Percentiles rank a stretch among this genome's conserved stretches.
Conservation (phyloP, 305 asterid species). For the Fraxinus ornus region DNA sequence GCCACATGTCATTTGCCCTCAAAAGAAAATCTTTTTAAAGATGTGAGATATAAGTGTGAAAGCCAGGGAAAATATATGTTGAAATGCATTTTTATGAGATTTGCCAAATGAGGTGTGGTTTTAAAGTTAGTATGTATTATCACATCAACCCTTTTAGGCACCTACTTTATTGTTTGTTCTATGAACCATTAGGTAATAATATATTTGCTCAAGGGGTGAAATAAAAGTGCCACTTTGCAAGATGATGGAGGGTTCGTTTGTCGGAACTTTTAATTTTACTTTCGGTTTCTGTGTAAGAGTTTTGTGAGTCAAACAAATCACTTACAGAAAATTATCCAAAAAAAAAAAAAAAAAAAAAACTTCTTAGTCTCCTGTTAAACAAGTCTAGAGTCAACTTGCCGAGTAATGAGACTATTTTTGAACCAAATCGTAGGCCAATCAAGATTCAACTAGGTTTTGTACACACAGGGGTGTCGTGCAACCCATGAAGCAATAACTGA, state of each 20-base stretch:
- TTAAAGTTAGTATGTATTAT: slow-evolving; percentile 28
- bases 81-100: slow-evolving; percentile 40
- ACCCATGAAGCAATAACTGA: slow-evolving; percentile 3
- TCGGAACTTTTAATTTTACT: neutral
- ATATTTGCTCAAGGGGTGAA: neutral
- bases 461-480: neutral
- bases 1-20: neutral
- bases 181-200: neutral
- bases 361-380: neutral
- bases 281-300: neutral
- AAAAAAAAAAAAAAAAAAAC: neutral
- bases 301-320: neutral
- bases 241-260: neutral
- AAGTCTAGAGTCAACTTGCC: neutral
- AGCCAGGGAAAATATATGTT: slow-evolving; percentile 27
- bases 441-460: slow-evolving; percentile 1
- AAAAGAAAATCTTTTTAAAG: neutral
- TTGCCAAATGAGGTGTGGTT: slow-evolving; percentile 32
- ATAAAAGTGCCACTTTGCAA: neutral
- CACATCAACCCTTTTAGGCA: slow-evolving; percentile 22
- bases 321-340: neutral
- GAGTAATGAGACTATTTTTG: neutral
- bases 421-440: neutral
- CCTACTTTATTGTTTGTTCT: slow-evolving; percentile 14
- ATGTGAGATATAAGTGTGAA: slow-evolving; percentile 35